Evolutionary conservation across 495 filamentous ascomycete species (phyloP), one percentile per base, ranked within the genome.

Genomic region (Lasiosphaeria hispida): DNA sequence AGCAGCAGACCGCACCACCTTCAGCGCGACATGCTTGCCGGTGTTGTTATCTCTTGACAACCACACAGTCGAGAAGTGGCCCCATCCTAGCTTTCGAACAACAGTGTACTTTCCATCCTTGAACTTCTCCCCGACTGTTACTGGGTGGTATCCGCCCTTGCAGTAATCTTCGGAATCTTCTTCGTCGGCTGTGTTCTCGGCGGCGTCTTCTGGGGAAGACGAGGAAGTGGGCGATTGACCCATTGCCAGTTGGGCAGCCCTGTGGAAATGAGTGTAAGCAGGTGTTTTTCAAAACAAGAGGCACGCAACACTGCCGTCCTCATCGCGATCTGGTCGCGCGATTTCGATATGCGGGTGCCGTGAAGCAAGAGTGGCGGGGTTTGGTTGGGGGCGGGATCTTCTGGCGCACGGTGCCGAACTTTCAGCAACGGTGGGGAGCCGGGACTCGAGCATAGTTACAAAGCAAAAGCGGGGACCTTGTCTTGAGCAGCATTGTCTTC

Each of bases 121-220:
- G 82, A 97, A 98, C 63, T 89, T 87, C 75, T 98, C 94, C 53
- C 94, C 94, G 48, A 97, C 87, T 51, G 80, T 80, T 30, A 97
- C 95, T 0, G 94, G 94, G 67, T 98, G 94, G 69, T 98, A 98
- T 37, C 94, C 94, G 60, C 94, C 94, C 74, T 97, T 97, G 80
- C 93, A 97, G 76, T 98, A 98, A 70, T 98, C 94, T 70, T 98
- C 94, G 33, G 91, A 96, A 68, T 97, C 95, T 74, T 98, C 94
- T 75, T 98, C 94, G 64, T 98, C 94, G 48, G 94, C 95, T 5
- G 94, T 96, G 64, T 92, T 91, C 66, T 95, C 91, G 66, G 91
- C 82, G 60, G 89, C 88, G 59, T 96, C 92, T 62, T 87, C 90
- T 50, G 82, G 83, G 5, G 90, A 90, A 23, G 89, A 90, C n/a